phyloP scores from a whole-genome alignment of 306 rosid species.

The Cicer pinnatifidum region DNA sequence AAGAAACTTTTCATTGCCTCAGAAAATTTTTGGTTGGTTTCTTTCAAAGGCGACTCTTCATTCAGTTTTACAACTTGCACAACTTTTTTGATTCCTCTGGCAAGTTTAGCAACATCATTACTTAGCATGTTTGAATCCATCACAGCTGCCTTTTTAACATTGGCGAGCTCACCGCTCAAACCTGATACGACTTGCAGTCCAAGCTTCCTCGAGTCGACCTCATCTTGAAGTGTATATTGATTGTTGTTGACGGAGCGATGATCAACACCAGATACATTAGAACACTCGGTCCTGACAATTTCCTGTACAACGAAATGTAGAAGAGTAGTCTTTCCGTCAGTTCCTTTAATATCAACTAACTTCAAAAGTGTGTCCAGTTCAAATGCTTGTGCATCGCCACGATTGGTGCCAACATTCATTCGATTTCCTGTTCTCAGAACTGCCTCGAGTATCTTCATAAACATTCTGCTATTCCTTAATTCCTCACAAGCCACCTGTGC shows the following conservation, averaged over 20 bases:
- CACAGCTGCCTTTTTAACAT: constrained; percentile 83
- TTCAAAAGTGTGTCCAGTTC: constrained; percentile 90
- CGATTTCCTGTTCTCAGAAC: constrained; percentile 92
- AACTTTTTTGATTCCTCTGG: constrained; percentile 66
- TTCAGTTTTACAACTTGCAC: constrained; percentile 60
- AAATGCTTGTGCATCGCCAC: constrained; percentile 92
- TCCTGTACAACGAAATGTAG: constrained; percentile 92
- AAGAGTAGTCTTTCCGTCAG: constrained; percentile 83
- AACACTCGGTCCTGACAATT: constrained; percentile 84
- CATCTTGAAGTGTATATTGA: constrained; percentile 63
- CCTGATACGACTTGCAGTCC: constrained; percentile 93
- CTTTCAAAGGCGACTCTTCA: constrained; percentile 59
- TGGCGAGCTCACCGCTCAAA: constrained; percentile 82
- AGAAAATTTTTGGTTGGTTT: constrained; percentile 56
- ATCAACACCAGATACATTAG: constrained; percentile 55
- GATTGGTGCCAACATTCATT: constrained; percentile 90
- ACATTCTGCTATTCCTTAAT: constrained; percentile 75
- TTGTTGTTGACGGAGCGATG: constrained; percentile 46
- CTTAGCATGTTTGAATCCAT: constrained; percentile 80
- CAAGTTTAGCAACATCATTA: constrained; percentile 69
- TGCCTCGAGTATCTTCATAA: constrained; percentile 87
- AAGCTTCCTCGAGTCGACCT: constrained; percentile 66
- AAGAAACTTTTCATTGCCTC: constrained; percentile 71
- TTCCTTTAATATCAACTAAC: constrained; percentile 83
- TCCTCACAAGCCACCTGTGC: constrained; percentile 79